phyloP scores from a whole-genome alignment of 129 eudicot genomes.

The Flaveria bidentis region DNA sequence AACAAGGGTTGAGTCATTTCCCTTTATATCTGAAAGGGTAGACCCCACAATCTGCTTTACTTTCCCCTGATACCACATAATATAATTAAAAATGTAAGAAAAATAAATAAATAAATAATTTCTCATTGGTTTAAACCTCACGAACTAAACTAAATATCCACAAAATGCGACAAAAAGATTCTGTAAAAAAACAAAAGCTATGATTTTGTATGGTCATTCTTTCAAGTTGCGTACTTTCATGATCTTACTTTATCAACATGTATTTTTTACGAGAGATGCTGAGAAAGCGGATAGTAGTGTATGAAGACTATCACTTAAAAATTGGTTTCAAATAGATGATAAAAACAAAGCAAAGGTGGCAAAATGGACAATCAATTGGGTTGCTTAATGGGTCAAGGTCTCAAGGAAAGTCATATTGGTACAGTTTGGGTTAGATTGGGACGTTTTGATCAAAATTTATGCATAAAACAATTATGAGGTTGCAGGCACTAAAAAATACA shows the following conservation, averaged over 20 bases:
- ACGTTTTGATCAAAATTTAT: not conserved
- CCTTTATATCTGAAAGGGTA: constrained; percentile 76
- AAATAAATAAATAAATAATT: not conserved
- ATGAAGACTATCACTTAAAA: not conserved
- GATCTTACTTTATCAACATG: not conserved
- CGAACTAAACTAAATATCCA: not conserved
- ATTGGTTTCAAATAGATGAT: not conserved
- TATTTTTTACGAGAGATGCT: not conserved
- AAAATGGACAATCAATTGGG: not conserved
- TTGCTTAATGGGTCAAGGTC: not conserved
- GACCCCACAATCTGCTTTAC: constrained; percentile 99
- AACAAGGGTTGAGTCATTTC: constrained; percentile 53
- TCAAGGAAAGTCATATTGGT: not conserved
- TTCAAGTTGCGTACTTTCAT: not conserved
- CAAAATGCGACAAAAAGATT: not conserved
- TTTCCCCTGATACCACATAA: constrained; percentile 60
- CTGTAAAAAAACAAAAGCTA: not conserved
- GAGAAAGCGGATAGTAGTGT: not conserved
- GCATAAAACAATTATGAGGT: not conserved
- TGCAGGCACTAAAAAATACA: not conserved
- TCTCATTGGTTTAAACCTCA: not conserved
- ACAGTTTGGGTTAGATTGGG: not conserved
- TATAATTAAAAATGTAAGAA: not conserved
- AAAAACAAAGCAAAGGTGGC: not conserved
- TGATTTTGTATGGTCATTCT: not conserved